phyloP scores from a whole-genome alignment of 768 basidiomycete genomes.

The Thelephora ganbajun region DNA sequence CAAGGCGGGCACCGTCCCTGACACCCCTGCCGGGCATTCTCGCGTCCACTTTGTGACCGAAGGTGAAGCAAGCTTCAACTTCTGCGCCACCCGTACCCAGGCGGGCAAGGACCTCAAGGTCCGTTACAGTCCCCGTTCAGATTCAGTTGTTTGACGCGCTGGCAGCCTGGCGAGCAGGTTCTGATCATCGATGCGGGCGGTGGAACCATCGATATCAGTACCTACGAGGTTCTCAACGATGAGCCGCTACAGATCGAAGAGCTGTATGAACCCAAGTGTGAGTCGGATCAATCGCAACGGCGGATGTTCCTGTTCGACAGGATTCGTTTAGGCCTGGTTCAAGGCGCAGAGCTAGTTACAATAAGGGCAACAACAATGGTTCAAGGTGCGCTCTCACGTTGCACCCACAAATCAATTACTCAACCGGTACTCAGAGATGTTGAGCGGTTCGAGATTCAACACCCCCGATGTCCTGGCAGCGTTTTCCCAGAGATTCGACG shows the following conservation, averaged over 20 bases:
- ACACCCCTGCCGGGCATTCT: no score
- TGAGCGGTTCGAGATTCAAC: slow-evolving; percentile 19
- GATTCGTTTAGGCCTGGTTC: slow-evolving; percentile 20
- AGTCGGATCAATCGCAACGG: slow-evolving; percentile 21
- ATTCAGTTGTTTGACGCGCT: slow-evolving; percentile 7
- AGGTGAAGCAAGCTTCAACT: slow-evolving; percentile 50
- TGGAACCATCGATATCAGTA: slow-evolving; percentile 29
- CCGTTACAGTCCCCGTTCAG: slow-evolving; percentile 2
- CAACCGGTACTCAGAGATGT: slow-evolving; percentile 10
- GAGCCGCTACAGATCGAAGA: slow-evolving; percentile 18
- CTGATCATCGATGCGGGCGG: no score
- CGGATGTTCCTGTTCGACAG: not conserved
- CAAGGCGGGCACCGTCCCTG: no score
- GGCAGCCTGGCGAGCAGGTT: no score
- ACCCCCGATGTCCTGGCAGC: slow-evolving; percentile 19
- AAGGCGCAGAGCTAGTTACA: slow-evolving; percentile 27
- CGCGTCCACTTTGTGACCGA: no score
- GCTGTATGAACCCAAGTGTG: slow-evolving; percentile 19
- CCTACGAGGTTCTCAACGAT: slow-evolving; percentile 12
- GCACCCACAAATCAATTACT: not conserved
- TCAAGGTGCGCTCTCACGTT: slow-evolving; percentile 16
- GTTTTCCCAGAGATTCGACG: slow-evolving; percentile 26
- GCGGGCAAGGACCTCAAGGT: slow-evolving; percentile 24
- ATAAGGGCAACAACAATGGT: slow-evolving; percentile 17
- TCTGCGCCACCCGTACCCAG: slow-evolving; percentile 34